phyloP scores from a whole-genome alignment of 73 alveolate species.

The Uronychia binucleata region DNA sequence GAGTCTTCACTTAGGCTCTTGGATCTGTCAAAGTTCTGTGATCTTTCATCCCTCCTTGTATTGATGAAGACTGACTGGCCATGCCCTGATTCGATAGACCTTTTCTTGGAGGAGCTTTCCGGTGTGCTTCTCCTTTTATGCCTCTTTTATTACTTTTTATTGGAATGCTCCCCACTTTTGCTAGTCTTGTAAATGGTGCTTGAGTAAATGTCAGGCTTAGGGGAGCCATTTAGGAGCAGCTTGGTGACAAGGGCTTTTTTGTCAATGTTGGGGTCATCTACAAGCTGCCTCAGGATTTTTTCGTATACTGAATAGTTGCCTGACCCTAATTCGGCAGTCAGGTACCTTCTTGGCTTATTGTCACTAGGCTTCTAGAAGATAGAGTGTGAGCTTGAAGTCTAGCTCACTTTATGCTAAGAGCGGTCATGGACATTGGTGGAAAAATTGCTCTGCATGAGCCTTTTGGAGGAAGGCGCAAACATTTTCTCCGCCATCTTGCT shows the following conservation, averaged over 20 bases:
- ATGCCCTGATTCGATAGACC: not conserved
- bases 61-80: not conserved
- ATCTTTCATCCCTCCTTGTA: not conserved
- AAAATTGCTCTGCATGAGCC: too few relatives aligned
- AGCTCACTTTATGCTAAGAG: too few relatives aligned
- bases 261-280: constrained; percentile 3
- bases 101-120: not conserved
- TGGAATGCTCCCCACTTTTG: not conserved
- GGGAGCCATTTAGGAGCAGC: not conserved
- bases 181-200: too few relatives aligned
- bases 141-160: not conserved
- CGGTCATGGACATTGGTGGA: too few relatives aligned
- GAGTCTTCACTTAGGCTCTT: not conserved
- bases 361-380: too few relatives aligned
- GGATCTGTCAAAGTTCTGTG: not conserved
- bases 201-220: too few relatives aligned
- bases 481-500: constrained; percentile 10
- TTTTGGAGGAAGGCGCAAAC: too few relatives aligned
- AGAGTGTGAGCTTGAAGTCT: too few relatives aligned
- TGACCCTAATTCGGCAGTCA: too few relatives aligned
- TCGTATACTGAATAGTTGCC: constrained; percentile 12
- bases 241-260: not conserved
- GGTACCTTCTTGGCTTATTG: too few relatives aligned
- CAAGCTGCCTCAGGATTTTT: not conserved
- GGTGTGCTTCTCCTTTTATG: not conserved